Evolutionary conservation across 2,329 filamentous ascomycete species (phyloP).

Genomic region (Plenodomus tracheiphilus): DNA sequence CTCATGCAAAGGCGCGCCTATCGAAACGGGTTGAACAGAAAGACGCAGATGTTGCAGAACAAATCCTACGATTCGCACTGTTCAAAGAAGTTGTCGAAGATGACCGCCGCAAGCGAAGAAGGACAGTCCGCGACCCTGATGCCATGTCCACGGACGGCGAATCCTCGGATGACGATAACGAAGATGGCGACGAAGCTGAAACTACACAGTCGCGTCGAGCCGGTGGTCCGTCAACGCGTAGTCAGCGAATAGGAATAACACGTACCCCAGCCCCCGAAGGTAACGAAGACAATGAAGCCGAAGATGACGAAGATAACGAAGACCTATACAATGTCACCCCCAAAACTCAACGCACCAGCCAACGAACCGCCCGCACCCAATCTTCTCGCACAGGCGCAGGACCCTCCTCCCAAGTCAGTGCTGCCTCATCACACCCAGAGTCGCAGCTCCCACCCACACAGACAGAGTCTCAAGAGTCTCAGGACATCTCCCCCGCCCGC

Average conservation of each 20-base stretch:
- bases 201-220: slow-evolving; percentile 39
- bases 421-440: slow-evolving; percentile 77
- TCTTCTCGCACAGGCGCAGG: slow-evolving; percentile 24
- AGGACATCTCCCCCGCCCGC: slow-evolving; percentile 64
- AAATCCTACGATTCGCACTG: slow-evolving; percentile 87
- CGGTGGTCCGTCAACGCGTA: slow-evolving; percentile 44
- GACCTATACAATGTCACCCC: slow-evolving; percentile 59
- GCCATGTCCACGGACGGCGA: slow-evolving; percentile 60
- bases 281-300: slow-evolving; percentile 55
- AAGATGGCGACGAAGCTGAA: slow-evolving; percentile 55
- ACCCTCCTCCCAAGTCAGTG: slow-evolving; percentile 64
- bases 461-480: slow-evolving; percentile 42
- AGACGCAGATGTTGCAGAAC: slow-evolving; percentile 85
- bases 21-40: slow-evolving; percentile 87
- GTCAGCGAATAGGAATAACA: slow-evolving; percentile 28
- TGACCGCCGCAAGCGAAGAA: slow-evolving; percentile 80
- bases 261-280: slow-evolving; percentile 40
- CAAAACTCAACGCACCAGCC: slow-evolving; percentile 48
- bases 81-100: slow-evolving; percentile 91
- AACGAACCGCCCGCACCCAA: slow-evolving; percentile 45
- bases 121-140: slow-evolving; percentile 66
- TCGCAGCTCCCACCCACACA: slow-evolving; percentile 68
- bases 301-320: slow-evolving; percentile 58
- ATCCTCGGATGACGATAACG: slow-evolving; percentile 63
- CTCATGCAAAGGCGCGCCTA: slow-evolving; percentile 89